Evolutionary conservation across 495 filamentous ascomycete genomes (phyloP).

Genomic region (Penicillium cataractarum): DNA sequence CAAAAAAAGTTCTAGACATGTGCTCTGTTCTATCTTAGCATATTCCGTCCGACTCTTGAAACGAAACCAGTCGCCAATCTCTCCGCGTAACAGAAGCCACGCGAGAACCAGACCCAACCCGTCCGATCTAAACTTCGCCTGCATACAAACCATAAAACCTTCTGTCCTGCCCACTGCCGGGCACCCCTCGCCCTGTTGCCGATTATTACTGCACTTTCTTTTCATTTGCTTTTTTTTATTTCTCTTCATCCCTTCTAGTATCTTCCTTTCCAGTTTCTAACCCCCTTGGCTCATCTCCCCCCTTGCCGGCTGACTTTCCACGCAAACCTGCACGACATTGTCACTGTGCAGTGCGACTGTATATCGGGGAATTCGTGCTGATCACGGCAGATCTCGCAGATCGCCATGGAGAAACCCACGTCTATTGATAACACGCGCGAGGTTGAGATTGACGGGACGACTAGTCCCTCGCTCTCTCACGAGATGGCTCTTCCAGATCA

Average conservation of each 20-base stretch:
- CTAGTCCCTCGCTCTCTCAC: constrained; percentile 14
- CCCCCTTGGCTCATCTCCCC: background rate
- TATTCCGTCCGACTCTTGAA: background rate
- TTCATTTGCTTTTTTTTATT: constrained; percentile 2
- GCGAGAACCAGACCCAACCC: constrained; percentile 16
- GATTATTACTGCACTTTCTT: background rate
- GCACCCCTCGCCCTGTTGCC: background rate
- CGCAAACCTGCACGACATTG: constrained; percentile 1
- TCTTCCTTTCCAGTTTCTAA: background rate
- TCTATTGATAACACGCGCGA: constrained; percentile 14
- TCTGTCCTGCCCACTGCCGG: constrained; percentile 1
- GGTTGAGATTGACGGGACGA: constrained; percentile 18
- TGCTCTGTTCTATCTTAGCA: background rate
- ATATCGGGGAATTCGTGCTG: background rate
- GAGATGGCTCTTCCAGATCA: constrained; percentile 8
- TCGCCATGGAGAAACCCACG: constrained; percentile 22
- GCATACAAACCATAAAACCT: constrained; percentile 32
- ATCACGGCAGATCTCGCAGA: background rate
- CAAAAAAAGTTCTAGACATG: background rate
- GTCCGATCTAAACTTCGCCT: constrained; percentile 15
- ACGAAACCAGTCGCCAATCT: background rate
- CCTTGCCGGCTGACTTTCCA: background rate
- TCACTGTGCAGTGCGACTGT: background rate
- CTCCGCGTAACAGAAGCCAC: constrained; percentile 26
- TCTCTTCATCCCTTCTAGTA: background rate